Base-by-base conservation (phyloP, 2,329 filamentous ascomycete genomes). In the Boeremia exigua region DNA sequence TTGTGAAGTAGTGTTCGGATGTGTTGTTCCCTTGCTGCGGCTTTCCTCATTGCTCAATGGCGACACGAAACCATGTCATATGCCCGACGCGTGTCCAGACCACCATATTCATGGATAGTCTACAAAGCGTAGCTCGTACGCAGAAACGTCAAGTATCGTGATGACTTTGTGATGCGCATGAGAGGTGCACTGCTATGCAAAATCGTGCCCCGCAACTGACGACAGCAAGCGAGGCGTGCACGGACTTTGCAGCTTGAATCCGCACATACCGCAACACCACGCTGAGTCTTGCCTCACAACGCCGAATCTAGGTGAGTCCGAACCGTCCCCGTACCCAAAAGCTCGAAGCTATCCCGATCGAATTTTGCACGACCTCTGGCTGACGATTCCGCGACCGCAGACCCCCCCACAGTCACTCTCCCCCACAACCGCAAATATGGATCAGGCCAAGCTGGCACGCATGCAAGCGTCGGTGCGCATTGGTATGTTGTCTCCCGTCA, bases 381-480 rank as follows among this genome's bases (percentile, higher is more conserved):
- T 69, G 56, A 69, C 65, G 23, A 37, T 48, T 23, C 48, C 19
- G 38, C 59, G 46, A 25, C 52, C 17, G 56, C 58, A 69, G 66
- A 58, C 59, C 61, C 58, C 56, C 56, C 55, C 56, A 54, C 62
- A 66, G 55, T 56, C 54, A 52, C 58, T 60, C 62, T 54, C 61
- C 61, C 59, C 62, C 53, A 56, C 53, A 56, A 73, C 69, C 70
- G 71, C 74, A 76, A 77, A 68, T 72, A 78, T 78, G 75, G 76
- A 78, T 76, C 74, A 77, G 64, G 75, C 74, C 66, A 78, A 78
- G 75, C 71, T 78, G 67, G 76, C 76, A 66, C 72, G 73, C 62
- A 77, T 78, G 75, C 76, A 78, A 60, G 73, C 73, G 68, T 73
- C 69, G 63, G 75, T 78, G 65, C 76, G 76, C 65, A 78, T 78